Evolutionary conservation across 2,329 filamentous ascomycete genomes (phyloP).

Genomic region (Cladosporium sp.): DNA sequence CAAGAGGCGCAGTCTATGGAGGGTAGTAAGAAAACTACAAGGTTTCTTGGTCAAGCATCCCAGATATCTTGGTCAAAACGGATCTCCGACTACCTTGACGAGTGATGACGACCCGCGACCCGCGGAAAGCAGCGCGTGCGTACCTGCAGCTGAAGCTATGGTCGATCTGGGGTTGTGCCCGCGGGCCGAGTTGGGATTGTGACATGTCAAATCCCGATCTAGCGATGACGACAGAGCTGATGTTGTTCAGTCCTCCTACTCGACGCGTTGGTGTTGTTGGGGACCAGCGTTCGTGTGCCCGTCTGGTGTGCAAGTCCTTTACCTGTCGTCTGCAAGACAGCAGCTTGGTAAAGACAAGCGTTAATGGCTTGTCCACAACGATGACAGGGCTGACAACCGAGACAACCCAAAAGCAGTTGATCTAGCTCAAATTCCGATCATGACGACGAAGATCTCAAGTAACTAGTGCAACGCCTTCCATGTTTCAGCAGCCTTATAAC

Average conservation of each 20-base stretch:
- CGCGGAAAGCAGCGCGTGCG: neutral
- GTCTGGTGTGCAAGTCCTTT: too few species aligned
- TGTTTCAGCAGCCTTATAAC: neutral
- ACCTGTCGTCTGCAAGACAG: too few species aligned
- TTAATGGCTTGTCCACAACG: too few species aligned
- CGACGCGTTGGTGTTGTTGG: too few species aligned
- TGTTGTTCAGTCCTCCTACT: too few species aligned
- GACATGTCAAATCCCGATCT: neutral
- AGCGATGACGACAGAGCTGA: neutral
- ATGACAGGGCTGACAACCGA: too few species aligned
- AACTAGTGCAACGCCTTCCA: neutral
- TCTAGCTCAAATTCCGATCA: neutral
- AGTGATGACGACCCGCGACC: slow-evolving; percentile 7
- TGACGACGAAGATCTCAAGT: neutral
- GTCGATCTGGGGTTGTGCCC: neutral
- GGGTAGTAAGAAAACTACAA: neutral
- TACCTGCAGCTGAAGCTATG: slow-evolving; percentile 3
- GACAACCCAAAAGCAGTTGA: neutral
- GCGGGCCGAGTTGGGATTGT: neutral
- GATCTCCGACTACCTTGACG: neutral
- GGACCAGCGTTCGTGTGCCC: too few species aligned
- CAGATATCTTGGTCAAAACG: slow-evolving; percentile 3
- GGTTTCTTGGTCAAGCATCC: slow-evolving; percentile 3
- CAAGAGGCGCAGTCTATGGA: neutral
- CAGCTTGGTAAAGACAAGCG: too few species aligned